Base-by-base conservation (phyloP, 306 rosid species). In the Nissolia schottii region DNA sequence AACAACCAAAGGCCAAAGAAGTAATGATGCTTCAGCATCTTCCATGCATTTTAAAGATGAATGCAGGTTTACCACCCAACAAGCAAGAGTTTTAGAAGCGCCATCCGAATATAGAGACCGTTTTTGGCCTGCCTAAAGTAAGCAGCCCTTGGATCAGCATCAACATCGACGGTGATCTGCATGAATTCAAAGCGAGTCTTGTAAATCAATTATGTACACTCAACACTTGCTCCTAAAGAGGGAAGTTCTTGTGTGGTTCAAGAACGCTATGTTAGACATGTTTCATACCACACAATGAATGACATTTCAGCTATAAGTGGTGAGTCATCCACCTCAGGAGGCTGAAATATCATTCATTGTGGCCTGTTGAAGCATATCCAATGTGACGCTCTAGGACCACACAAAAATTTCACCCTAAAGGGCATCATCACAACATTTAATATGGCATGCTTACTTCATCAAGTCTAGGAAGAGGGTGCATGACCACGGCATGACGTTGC, bases 381-480 rank as follows among this genome's bases (percentile, higher is more conserved):
- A n/a, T n/a, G n/a, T n/a, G n/a, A n/a, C n/a, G n/a, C n/a, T n/a
- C n/a, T n/a, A n/a, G n/a, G n/a, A n/a, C n/a, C n/a, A n/a, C n/a
- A n/a, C n/a, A n/a, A n/a, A n/a, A n/a, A n/a, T n/a, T n/a, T n/a
- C n/a, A n/a, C n/a, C 19, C 65, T 5, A 34, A 67, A 34, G 31
- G n/a, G 43, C 15, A 35, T 22, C 29, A 3, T 51, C 53, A 62
- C 7, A 34, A 11, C 34, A 55, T 32, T 69, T 58, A 12, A 40
- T 46, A 53, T 60, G 53, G 70, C 19, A 28, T 35, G 29, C 80
- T 80, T 86, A 82, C 98, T 80, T 88, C 96, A 61, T 92, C 98
- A 38, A 90, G 96, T 83, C 98, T 85, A n/a, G 98, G 98, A 45
- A 92, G 89, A 80, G 96, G 96, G 69, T 89, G 97, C 97, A 89